Percentiles rank a stretch among this genome's conserved stretches.
Evolutionary conservation across 1,284 basidiomycete genomes (phyloP).

Genomic region (Microbotryum lychnidis-dioicae): DNA sequence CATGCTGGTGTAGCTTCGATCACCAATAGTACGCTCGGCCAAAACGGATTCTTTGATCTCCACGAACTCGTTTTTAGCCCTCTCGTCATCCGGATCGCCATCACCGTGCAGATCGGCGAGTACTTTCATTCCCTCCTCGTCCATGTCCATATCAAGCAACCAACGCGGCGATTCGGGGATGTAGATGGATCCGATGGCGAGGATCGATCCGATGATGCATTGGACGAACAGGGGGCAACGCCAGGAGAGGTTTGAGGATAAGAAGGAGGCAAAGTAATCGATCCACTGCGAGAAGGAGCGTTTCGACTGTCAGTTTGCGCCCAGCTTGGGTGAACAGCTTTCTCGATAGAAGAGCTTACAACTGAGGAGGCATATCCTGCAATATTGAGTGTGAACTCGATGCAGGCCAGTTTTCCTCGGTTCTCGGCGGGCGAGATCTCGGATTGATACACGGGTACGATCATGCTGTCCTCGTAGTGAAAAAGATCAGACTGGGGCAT

Average conservation of each 20-base stretch:
- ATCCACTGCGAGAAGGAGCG: conserved; percentile 57
- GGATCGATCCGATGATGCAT: conserved; percentile 66
- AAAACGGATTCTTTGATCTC: conserved; percentile 87
- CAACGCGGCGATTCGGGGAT: conserved; percentile 94
- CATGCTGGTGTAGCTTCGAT: conserved; percentile 71
- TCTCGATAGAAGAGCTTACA: conserved; percentile 48
- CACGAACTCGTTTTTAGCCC: conserved; percentile 74
- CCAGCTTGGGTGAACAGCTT: not conserved
- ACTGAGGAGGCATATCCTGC: conserved; percentile 91
- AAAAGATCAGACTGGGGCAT: not conserved
- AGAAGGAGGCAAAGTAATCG: conserved; percentile 86
- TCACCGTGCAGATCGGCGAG: conserved; percentile 83
- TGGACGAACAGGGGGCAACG: conserved; percentile 43
- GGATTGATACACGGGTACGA: conserved; percentile 95
- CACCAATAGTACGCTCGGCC: conserved; percentile 70
- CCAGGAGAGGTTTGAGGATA: conserved; percentile 42
- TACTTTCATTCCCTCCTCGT: conserved; percentile 76
- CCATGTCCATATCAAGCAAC: conserved; percentile 82
- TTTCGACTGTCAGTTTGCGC: not conserved
- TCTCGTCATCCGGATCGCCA: conserved; percentile 59
- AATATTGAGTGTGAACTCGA: conserved; percentile 82
- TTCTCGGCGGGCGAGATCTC: conserved; percentile 89
- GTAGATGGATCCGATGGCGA: conserved; percentile 71
- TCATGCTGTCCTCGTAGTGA: conserved; percentile 54
- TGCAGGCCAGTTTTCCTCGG: conserved; percentile 84